Evolutionary conservation across 495 filamentous ascomycete genomes (phyloP).

Genomic region (Hypoxylon trugodes): DNA sequence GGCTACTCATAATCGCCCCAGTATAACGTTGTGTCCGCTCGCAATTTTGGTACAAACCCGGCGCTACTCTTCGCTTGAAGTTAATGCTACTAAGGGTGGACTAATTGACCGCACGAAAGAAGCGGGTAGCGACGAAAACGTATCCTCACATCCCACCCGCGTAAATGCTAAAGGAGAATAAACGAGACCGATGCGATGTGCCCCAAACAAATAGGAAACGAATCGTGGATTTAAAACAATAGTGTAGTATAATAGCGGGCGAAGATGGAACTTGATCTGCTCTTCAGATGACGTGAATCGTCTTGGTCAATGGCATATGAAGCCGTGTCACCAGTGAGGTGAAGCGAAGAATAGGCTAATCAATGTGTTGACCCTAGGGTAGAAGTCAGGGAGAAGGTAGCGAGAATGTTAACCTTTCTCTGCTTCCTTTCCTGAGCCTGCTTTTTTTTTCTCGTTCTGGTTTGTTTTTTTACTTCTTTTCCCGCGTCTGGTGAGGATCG

Average conservation of each 20-base stretch:
- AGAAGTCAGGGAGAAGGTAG: slow-evolving; percentile 5
- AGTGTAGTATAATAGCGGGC: slow-evolving; percentile 1
- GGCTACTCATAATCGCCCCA: not conserved
- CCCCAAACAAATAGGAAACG: not conserved
- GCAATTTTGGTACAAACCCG: slow-evolving; percentile 1
- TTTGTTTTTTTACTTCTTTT: not conserved
- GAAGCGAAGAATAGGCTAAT: slow-evolving; percentile 10
- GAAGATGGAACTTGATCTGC: not conserved
- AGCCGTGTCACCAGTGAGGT: not conserved
- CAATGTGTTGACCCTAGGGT: not conserved
- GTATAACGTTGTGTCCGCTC: slow-evolving; percentile 17
- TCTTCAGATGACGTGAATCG: not conserved
- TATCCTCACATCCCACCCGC: slow-evolving; percentile 36
- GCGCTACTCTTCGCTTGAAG: not conserved
- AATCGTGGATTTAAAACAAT: slow-evolving; percentile 13
- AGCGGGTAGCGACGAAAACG: slow-evolving; percentile 9
- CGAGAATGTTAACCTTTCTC: not conserved
- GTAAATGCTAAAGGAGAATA: not conserved
- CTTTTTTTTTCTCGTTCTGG: slow-evolving; percentile 9
- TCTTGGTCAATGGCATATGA: not conserved
- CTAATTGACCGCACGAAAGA: not conserved
- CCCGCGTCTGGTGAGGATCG: not conserved
- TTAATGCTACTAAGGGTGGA: not conserved
- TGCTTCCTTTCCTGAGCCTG: not conserved
- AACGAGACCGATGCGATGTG: not conserved